Conservation (phyloP, 1,284 basidiomycete species). For the Apiotrichum gracile region DNA sequence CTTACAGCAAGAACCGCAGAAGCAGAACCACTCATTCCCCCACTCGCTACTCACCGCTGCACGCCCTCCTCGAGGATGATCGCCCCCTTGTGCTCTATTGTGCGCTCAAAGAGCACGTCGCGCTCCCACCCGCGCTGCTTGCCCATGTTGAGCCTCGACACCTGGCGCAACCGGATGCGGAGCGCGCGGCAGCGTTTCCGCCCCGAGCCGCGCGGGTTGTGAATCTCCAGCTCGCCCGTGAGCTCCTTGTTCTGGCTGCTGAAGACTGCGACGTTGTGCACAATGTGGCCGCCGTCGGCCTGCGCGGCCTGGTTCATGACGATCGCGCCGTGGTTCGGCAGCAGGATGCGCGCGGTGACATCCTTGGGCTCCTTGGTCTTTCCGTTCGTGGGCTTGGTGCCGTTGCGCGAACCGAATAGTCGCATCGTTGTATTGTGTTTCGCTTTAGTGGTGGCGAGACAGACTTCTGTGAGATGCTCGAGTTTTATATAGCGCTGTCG, state of each 20-base stretch:
- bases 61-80: slow-evolving; percentile 27
- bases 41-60: slow-evolving; percentile 16
- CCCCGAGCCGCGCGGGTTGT: slow-evolving; percentile 19
- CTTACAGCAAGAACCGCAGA: background rate
- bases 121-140: slow-evolving; percentile 21
- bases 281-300: too few relatives aligned
- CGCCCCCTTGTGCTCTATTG: slow-evolving; percentile 21
- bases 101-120: slow-evolving; percentile 26
- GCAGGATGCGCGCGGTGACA: background rate
- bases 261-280: too few relatives aligned
- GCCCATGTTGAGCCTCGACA: slow-evolving; percentile 23
- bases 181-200: slow-evolving; percentile 26
- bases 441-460: background rate
- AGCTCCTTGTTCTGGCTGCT: slow-evolving; percentile 10
- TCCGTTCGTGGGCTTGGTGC: background rate
- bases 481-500: too few relatives aligned
- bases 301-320: background rate
- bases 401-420: background rate
- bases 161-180: slow-evolving; percentile 22
- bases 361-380: too few relatives aligned
- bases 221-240: slow-evolving; percentile 27
- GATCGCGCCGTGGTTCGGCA: background rate
- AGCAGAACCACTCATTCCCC: background rate
- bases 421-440: background rate
- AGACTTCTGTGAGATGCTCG: background rate